Conservation (phyloP, 768 basidiomycete genomes). For the Tylopilus felleus region DNA sequence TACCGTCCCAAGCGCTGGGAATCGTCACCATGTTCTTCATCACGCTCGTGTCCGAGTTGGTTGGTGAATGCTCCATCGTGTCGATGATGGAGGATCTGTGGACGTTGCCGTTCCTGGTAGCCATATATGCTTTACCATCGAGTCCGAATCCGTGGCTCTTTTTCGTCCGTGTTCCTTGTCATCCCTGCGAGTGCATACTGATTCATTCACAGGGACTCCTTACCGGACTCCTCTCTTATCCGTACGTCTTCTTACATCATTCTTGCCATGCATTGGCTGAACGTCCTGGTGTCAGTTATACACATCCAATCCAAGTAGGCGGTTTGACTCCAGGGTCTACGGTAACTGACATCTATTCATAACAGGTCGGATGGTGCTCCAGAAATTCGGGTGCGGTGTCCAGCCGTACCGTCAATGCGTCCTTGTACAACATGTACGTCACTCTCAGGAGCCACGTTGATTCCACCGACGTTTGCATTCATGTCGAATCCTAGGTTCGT, state of each 20-base stretch:
- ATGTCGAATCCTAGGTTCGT: conserved; percentile 32
- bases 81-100: conserved; percentile 56
- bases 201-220: conserved; percentile 34
- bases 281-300: conserved; percentile 31
- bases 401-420: conserved; percentile 56
- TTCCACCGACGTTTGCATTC: background rate
- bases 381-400: conserved; percentile 59
- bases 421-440: conserved; percentile 52
- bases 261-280: background rate
- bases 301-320: conserved; percentile 47
- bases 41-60: conserved; percentile 47
- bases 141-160: conserved; percentile 51
- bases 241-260: conserved; percentile 26
- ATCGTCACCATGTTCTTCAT: conserved; percentile 52
- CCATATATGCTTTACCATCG: conserved; percentile 47
- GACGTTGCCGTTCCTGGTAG: conserved; percentile 59
- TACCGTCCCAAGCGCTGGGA: conserved; percentile 50
- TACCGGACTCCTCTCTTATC: conserved; percentile 44
- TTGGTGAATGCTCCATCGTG: conserved; percentile 53
- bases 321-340: background rate
- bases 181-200: background rate
- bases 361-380: conserved; percentile 53
- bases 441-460: background rate
- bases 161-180: conserved; percentile 37
- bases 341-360: background rate